Conservation (phyloP, 371 early-diverging fungal genomes). For the Nematocida sp. region DNA sequence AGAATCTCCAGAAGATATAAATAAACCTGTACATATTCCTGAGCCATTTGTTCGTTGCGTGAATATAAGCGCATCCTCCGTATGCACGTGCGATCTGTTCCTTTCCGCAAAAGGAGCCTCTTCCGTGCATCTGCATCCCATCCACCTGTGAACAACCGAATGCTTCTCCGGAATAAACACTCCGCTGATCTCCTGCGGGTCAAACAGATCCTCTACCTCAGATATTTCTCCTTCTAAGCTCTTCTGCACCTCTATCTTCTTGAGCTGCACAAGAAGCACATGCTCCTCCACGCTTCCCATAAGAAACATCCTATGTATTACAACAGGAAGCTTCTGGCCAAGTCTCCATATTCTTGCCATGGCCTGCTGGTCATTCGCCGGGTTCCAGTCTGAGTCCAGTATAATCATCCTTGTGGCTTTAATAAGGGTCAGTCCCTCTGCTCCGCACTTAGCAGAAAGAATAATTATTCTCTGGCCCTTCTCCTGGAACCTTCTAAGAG, state of each 20-base stretch:
- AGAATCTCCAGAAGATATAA: not conserved
- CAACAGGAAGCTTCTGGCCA: conserved; percentile 72
- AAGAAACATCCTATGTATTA: conserved; percentile 46
- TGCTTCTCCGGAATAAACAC: conserved; percentile 4
- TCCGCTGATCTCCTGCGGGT: conserved; percentile 13
- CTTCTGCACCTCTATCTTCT: conserved; percentile 47
- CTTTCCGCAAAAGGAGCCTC: not conserved
- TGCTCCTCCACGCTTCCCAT: conserved; percentile 53
- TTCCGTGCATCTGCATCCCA: conserved; percentile 27
- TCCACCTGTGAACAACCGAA: conserved; percentile 43
- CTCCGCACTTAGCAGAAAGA: conserved; percentile 53
- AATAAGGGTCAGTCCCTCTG: conserved; percentile 78
- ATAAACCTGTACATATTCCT: not conserved
- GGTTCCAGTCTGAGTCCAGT: conserved; percentile 90
- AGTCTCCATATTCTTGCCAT: conserved; percentile 82
- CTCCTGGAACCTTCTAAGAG: conserved; percentile 26
- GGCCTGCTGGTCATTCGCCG: conserved; percentile 87
- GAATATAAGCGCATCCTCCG: conserved; percentile 25
- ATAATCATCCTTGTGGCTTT: conserved; percentile 86
- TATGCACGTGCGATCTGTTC: conserved; percentile 3
- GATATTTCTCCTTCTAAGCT: conserved; percentile 27
- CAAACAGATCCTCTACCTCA: conserved; percentile 35
- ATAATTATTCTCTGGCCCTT: conserved; percentile 46
- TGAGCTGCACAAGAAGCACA: conserved; percentile 48
- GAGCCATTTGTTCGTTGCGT: not conserved